A percentile compares a stretch with the other conserved stretches of the same genome.
Conservation (phyloP, 2,329 filamentous ascomycete species). For the Orbilia oligospora region DNA sequence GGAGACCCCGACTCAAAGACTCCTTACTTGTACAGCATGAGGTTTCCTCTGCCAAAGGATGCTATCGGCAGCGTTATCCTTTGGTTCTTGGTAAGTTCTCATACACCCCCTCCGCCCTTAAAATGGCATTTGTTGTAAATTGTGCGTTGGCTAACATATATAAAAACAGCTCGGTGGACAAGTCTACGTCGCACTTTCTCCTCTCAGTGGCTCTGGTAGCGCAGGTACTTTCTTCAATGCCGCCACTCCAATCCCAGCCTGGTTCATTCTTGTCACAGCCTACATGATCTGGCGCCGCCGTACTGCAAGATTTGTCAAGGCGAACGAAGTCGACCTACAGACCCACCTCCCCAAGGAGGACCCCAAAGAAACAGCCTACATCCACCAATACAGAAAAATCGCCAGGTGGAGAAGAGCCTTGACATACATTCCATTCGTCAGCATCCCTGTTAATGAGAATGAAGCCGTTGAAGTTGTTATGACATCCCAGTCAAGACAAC, state of each 20-base stretch:
- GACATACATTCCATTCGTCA: conserved; percentile 57
- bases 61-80: conserved; percentile 41
- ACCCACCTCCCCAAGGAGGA: conserved; percentile 57
- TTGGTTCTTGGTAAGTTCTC: conserved; percentile 56
- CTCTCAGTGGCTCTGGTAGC: conserved; percentile 37
- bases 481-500: conserved; percentile 1
- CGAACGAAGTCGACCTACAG: conserved; percentile 43
- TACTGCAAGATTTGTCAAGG: conserved; percentile 29
- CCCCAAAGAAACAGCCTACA: conserved; percentile 54
- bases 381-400: conserved; percentile 50
- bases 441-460: conserved; percentile 50
- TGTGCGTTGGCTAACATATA: conserved; percentile 45
- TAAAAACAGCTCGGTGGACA: conserved; percentile 58
- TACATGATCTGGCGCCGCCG: conserved; percentile 41
- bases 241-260: conserved; percentile 55
- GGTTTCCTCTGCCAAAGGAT: conserved; percentile 49
- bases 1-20: conserved; percentile 45
- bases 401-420: conserved; percentile 47
- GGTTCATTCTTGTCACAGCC: conserved; percentile 38
- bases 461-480: conserved; percentile 35
- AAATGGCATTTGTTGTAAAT: conserved; percentile 21
- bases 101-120: neutral
- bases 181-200: conserved; percentile 55
- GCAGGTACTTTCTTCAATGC: conserved; percentile 59
- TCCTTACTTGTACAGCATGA: conserved; percentile 56